Evolutionary conservation across 1,139 yeast species (phyloP), one percentile per base, ranked within the genome.

Genomic region (Nadsonia starkeyi-henricii): DNA sequence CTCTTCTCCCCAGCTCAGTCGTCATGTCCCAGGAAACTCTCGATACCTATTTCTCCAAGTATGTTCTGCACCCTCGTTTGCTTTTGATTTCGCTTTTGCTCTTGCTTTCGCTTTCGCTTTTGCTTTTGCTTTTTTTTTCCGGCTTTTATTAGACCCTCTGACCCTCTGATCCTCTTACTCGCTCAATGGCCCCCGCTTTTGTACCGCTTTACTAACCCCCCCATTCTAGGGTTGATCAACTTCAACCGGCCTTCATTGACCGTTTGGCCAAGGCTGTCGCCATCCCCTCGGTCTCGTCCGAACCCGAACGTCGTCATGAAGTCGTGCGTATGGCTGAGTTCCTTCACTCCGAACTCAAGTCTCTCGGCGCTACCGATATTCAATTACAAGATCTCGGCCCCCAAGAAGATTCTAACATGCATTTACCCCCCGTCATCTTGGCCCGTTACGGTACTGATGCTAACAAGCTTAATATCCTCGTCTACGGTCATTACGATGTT

Each of bases 401-500:
- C 47, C 97, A 93, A 66, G 95, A 95, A 30, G 94, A 89, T 42
- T 77, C 81, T 55, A 73, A 70, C 45, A 71, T 91, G 56, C 77
- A 79, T 58, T 76, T 93, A 57, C 99, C 99, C 23, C 98, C 98
- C 13, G 81, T 91, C 54, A 88, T 93, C 23, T 75, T 91, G 55
- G 94, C 91, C 42, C 78, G 94, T 60, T 82, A 76, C 59, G 98
- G 98, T 47, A 64, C 65, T 43, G 95, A 89, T 63, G 80, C 95
- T 42, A 55, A 65, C 41, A 84, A 85, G 72, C 89, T 88, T 69
- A 91, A 88, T 26, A 83, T 93, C 43, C 75, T 93, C 57, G 81
- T 93, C 47, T 91, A 91, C 64, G 98, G 97, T 41, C 98, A 91
- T 66, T 89, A 89, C 68, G 98, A 91, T 61, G 99, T 91, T 53